A percentile compares a stretch with the other conserved stretches of the same genome.
Conservation (phyloP, 768 basidiomycete genomes). For the Tephrocybe sp. region DNA sequence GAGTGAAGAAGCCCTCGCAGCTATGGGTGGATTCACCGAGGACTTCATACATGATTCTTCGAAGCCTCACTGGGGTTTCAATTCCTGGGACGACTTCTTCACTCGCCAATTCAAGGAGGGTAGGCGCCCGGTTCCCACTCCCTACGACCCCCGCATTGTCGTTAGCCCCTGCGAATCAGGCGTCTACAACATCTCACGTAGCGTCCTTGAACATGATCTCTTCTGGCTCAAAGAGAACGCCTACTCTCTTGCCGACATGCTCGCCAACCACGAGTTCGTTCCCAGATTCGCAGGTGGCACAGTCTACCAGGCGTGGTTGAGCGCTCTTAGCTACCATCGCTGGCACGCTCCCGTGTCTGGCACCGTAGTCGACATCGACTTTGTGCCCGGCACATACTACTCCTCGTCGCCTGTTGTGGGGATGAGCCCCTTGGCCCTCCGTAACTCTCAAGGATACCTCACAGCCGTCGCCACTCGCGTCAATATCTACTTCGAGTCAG, state of each 20-base stretch:
- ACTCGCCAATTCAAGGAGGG: conserved; percentile 34
- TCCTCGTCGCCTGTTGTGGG: conserved; percentile 29
- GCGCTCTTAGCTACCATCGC: conserved; percentile 49
- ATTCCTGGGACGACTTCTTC: conserved; percentile 45
- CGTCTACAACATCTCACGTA: conserved; percentile 34
- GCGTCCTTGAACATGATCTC: conserved; percentile 36
- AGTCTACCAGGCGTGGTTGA: conserved; percentile 52
- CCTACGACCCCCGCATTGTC: conserved; percentile 29
- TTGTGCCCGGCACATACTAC: conserved; percentile 54
- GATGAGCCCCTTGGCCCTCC: conserved; percentile 13
- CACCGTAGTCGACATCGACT: conserved; percentile 34
- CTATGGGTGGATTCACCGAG: conserved; percentile 4
- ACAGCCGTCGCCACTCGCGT: conserved; percentile 47
- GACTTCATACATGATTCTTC: conserved; percentile 7
- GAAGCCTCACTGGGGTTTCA: conserved; percentile 6
- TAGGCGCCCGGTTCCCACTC: conserved; percentile 32
- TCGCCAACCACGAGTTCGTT: conserved; percentile 32
- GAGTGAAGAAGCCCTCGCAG: conserved; percentile 15
- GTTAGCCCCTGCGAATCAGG: conserved; percentile 49
- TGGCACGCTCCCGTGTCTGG: conserved; percentile 55
- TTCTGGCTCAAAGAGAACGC: conserved; percentile 57
- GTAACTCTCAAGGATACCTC: conserved; percentile 38
- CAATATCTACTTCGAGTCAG: conserved; percentile 55
- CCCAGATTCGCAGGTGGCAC: conserved; percentile 41
- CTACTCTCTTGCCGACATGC: conserved; percentile 51